Percentiles rank a stretch among this genome's conserved stretches.
Evolutionary conservation across 805 yeast genomes (phyloP).

Genomic region (Kluyveromyces dobzhanskii): DNA sequence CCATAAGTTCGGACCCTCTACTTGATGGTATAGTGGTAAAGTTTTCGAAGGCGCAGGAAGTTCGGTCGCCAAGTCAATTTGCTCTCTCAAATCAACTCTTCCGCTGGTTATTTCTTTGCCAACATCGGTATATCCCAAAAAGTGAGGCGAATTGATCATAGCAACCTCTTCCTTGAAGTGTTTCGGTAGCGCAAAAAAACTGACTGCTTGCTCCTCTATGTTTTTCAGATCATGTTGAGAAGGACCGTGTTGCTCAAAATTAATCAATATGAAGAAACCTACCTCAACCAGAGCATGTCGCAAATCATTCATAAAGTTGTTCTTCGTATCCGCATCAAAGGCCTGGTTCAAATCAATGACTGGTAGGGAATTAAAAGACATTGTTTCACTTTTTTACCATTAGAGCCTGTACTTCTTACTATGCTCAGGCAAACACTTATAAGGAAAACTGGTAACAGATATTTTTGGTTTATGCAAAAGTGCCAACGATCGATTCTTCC

Average conservation of each 20-base stretch:
- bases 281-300: constrained; percentile 44
- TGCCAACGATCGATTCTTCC: too few species aligned
- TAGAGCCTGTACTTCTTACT: too few species aligned
- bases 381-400: too few species aligned
- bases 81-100: constrained; percentile 51
- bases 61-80: constrained; percentile 51
- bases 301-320: constrained; percentile 30
- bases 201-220: constrained; percentile 33
- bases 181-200: constrained; percentile 40
- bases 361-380: constrained; percentile 14
- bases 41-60: constrained; percentile 32
- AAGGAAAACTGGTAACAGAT: too few species aligned
- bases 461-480: too few species aligned
- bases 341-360: constrained; percentile 24
- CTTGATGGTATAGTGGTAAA: constrained; percentile 36
- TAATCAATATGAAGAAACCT: constrained; percentile 44
- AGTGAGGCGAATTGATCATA: constrained; percentile 50
- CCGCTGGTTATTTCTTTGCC: constrained; percentile 52
- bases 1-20: constrained; percentile 54
- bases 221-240: constrained; percentile 31
- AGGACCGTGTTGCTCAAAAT: constrained; percentile 34
- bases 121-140: constrained; percentile 47
- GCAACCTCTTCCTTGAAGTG: constrained; percentile 38
- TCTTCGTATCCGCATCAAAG: constrained; percentile 34
- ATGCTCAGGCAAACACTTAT: too few species aligned